phyloP scores from a whole-genome alignment of 768 basidiomycete species.

The Sutorius australiensis region DNA sequence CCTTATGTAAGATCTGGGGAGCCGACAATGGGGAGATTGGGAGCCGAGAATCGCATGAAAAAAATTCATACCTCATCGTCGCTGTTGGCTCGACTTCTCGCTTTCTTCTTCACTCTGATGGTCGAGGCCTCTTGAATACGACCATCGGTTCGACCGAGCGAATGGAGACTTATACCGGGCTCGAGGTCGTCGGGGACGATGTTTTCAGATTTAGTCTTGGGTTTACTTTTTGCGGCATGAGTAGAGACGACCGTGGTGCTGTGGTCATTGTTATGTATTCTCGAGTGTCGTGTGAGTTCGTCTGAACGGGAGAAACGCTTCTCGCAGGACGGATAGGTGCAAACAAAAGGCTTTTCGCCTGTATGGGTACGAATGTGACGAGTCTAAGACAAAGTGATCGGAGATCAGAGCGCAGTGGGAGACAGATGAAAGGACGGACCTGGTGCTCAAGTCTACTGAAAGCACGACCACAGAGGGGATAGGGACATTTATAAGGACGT shows the following conservation, averaged over 20 bases:
- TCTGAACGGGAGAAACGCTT: conserved; percentile 98
- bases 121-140: conserved; percentile 23
- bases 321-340: conserved; percentile 91
- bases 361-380: conserved; percentile 98
- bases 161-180: conserved; percentile 24
- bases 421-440: conserved; percentile 42
- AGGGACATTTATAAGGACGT: conserved; percentile 96
- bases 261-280: conserved; percentile 80
- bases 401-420: conserved; percentile 14
- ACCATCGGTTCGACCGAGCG: conserved; percentile 17
- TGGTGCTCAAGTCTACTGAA: conserved; percentile 97
- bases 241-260: conserved; percentile 14
- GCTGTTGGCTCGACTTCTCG: conserved; percentile 71
- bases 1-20: conserved; percentile 29
- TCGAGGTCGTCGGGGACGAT: conserved; percentile 25
- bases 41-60: conserved; percentile 1
- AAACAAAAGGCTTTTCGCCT: conserved; percentile 95
- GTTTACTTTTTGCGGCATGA: conserved; percentile 25
- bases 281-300: conserved; percentile 92
- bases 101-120: conserved; percentile 67
- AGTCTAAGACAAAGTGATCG: conserved; percentile 51
- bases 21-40: conserved; percentile 16
- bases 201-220: conserved; percentile 30
- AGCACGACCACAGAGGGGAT: conserved; percentile 85
- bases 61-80: conserved; percentile 68